Percentiles rank a stretch among this genome's conserved stretches.
Evolutionary conservation across 2,329 filamentous ascomycete genomes (phyloP).

Genomic region (Fusarium xylarioides): DNA sequence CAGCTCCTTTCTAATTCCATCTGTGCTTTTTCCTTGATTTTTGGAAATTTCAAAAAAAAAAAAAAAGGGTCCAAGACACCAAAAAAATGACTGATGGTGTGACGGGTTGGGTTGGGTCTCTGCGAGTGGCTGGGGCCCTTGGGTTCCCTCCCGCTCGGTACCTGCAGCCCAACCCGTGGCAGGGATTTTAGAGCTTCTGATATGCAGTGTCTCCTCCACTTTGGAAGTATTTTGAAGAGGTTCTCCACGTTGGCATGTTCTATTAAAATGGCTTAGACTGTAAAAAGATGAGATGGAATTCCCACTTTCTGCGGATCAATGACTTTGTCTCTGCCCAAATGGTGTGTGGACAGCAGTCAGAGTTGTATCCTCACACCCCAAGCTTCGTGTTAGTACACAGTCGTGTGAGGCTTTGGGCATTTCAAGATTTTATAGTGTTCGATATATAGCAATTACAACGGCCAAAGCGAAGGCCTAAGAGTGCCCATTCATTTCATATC

Average conservation of each 20-base stretch:
- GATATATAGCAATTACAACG: slow-evolving; percentile 12
- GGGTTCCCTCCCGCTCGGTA: slow-evolving; percentile 37
- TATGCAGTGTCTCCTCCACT: slow-evolving; percentile 24
- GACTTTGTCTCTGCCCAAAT: slow-evolving; percentile 10
- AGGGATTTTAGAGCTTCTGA: slow-evolving; percentile 20
- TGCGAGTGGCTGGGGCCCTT: slow-evolving; percentile 22
- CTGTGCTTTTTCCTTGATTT: slow-evolving; percentile 18
- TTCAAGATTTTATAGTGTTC: background rate
- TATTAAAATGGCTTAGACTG: slow-evolving; percentile 9
- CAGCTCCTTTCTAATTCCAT: background rate
- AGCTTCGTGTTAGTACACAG: slow-evolving; percentile 2
- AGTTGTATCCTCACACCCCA: slow-evolving; percentile 15
- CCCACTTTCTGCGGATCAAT: slow-evolving; percentile 16
- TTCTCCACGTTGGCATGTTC: slow-evolving; percentile 12
- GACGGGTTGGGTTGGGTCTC: slow-evolving; percentile 30
- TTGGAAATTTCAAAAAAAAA: background rate
- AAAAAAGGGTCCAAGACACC: slow-evolving; percentile 19
- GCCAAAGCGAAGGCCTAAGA: background rate
- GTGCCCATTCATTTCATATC: slow-evolving; percentile 5
- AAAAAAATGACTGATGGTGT: slow-evolving; percentile 21
- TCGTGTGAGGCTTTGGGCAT: background rate
- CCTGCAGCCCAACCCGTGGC: slow-evolving; percentile 37
- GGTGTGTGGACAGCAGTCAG: background rate
- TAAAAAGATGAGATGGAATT: slow-evolving; percentile 9
- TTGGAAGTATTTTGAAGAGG: slow-evolving; percentile 1